Evolutionary conservation across 768 basidiomycete species (phyloP), one percentile per base, ranked within the genome.

Genomic region (Pulveroboletus ravenelii): DNA sequence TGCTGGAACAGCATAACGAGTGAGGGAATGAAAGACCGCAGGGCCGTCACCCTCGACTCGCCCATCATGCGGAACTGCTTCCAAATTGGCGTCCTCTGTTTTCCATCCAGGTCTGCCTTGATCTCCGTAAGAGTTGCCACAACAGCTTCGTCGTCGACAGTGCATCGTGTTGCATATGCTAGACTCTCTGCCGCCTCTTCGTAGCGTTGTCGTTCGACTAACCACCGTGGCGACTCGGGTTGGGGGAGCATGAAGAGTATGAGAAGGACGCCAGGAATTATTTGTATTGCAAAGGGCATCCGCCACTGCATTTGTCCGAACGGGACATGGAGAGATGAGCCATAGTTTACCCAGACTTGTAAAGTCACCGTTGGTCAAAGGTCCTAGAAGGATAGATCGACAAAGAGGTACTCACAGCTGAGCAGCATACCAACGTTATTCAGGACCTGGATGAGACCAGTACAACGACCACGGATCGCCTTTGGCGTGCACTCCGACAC

Each of bases 211-310:
- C 73, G 69, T 57, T 79, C 78, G 20, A 76, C 78, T 20, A 81
- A 63, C 76, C 76, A 80, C n/a, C 79, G 70, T 12, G 80, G 80
- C 1, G 79, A 80, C 55, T 81, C 80, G 6, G 78, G 76, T 50
- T 79, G 76, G 46, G 72, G 73, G 7, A 72, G 41, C 74, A 81
- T 78, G 6, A 67, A 60, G 32, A 73, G 48, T 8, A 76, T 57
- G 55, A 83, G 76, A 0, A 82, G 52, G 15, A 78, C 59, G 3
- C 79, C 78, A 5, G 79, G 81, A 36, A 83, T 54, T 45, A 81
- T 58, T 63, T 80, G 79, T 31, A 80, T 48, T 34, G 73, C 72
- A 48, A 81, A 74, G 0, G 78, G 78, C 52, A 80, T 67, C 12
- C 78, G 74, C 79, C 79, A 81, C 44, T 78, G 77, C 59, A 70